Evolutionary conservation across 1,284 basidiomycete species (phyloP).

Genomic region (Microbotryum scabiosae): DNA sequence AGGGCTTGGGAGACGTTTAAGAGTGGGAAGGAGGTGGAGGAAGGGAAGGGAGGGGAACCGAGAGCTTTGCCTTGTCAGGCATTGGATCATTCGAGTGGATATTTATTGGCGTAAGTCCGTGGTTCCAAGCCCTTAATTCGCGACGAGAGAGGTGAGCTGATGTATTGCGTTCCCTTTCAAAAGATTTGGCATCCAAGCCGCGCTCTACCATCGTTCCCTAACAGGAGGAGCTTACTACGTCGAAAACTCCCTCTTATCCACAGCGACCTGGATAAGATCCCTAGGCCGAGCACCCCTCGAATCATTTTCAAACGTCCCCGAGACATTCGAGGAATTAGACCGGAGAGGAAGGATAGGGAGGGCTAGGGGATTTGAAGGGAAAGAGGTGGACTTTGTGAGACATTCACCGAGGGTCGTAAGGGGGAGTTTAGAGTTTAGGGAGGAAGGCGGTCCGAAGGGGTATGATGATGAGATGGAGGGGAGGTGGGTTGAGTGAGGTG

Average conservation of each 20-base stretch:
- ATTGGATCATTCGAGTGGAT: constrained; percentile 55
- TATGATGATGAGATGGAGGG: too few relatives aligned
- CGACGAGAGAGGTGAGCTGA: too few relatives aligned
- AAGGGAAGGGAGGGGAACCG: background rate
- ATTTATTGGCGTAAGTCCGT: constrained; percentile 49
- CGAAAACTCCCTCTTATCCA: constrained; percentile 1
- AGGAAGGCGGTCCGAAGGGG: too few relatives aligned
- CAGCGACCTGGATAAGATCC: background rate
- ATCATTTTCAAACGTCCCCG: background rate
- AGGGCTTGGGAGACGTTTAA: constrained; percentile 44
- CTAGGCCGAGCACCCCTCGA: background rate
- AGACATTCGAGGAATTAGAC: background rate
- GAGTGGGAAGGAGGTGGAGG: constrained; percentile 38
- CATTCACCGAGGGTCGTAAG: constrained; percentile 8
- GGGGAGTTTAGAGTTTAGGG: background rate
- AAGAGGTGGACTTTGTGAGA: constrained; percentile 1
- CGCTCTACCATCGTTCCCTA: background rate
- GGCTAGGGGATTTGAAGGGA: background rate
- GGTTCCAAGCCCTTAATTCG: too few relatives aligned
- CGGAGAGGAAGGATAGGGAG: background rate
- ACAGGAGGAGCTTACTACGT: constrained; percentile 4
- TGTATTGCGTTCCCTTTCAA: too few relatives aligned
- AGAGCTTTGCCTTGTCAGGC: constrained; percentile 53
- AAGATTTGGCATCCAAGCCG: constrained; percentile 13
- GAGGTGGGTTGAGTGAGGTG: too few relatives aligned